Conservation (phyloP, 2,329 filamentous ascomycete genomes). For the Penicillium italicum region DNA sequence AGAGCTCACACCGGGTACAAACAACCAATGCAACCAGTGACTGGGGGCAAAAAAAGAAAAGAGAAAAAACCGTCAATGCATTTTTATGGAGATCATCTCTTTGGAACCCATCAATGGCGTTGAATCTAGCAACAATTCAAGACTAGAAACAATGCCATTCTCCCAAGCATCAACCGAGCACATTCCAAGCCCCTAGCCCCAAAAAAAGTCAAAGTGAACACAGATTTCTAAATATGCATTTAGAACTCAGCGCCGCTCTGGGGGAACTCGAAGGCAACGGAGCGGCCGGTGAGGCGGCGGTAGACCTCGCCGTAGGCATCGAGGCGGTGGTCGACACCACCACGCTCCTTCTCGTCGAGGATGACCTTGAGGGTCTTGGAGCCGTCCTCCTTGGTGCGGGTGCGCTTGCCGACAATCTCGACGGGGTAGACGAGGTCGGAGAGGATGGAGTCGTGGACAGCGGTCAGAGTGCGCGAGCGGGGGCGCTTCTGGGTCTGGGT, state of each 20-base stretch:
- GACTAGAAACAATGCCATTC: constrained; percentile 28
- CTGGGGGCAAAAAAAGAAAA: constrained; percentile 25
- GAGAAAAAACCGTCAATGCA: constrained; percentile 29
- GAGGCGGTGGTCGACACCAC: constrained; percentile 97
- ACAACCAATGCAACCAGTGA: constrained; percentile 21
- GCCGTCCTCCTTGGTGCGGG: constrained; percentile 98
- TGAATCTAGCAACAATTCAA: constrained; percentile 28
- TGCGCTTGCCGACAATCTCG: constrained; percentile 99
- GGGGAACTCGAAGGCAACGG: constrained; percentile 98
- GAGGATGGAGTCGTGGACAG: constrained; percentile 98
- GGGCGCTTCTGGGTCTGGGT: constrained; percentile 98
- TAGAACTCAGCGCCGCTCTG: constrained; percentile 82
- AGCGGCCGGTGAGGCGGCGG: constrained; percentile 93
- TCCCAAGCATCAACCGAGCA: constrained; percentile 24
- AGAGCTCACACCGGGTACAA: constrained; percentile 15
- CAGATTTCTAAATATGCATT: constrained; percentile 33
- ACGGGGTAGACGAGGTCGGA: constrained; percentile 98
- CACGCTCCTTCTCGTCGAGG: constrained; percentile 99
- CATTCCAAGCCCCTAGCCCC: constrained; percentile 20
- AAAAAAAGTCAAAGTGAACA: constrained; percentile 25
- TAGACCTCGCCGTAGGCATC: constrained; percentile 99
- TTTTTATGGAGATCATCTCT: constrained; percentile 26
- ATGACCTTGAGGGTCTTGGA: constrained; percentile 98
- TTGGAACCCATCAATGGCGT: constrained; percentile 25
- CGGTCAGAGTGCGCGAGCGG: constrained; percentile 93